Percentiles rank a stretch among this genome's conserved stretches.
Evolutionary conservation across 225 moss, liverwort and hornwort species (phyloP).

Genomic region (Sphagnum tenellum): DNA sequence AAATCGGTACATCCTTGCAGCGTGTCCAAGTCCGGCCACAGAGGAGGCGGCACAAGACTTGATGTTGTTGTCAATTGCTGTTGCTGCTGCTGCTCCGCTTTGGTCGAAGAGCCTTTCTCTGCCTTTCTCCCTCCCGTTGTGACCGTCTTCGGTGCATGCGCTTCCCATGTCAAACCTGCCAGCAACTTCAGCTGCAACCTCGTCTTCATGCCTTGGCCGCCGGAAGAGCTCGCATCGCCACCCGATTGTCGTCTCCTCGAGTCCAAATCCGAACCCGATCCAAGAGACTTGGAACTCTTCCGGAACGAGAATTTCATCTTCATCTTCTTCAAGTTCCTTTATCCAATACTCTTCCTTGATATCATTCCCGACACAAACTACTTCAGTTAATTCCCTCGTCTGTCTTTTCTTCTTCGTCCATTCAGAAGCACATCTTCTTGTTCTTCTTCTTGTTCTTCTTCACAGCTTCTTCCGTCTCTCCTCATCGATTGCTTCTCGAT

Average conservation of each 20-base stretch:
- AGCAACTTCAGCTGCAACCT: conserved; percentile 41
- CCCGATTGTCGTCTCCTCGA: conserved; percentile 14
- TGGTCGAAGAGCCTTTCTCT: conserved; percentile 12
- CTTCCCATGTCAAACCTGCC: conserved; percentile 49
- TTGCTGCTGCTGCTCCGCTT: too few species aligned
- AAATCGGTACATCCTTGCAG: conserved; percentile 53
- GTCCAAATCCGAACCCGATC: too few species aligned
- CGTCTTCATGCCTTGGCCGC: conserved; percentile 41
- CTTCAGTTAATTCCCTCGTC: too few species aligned
- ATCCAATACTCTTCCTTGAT: neutral
- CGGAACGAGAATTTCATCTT: conserved; percentile 57
- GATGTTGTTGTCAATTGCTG: too few species aligned
- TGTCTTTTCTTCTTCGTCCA: too few species aligned
- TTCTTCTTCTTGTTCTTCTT: too few species aligned
- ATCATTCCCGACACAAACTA: neutral
- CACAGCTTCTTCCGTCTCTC: too few species aligned
- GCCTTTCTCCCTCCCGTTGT: conserved; percentile 16
- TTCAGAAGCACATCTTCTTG: too few species aligned
- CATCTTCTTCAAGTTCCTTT: neutral
- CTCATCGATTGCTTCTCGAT: too few species aligned
- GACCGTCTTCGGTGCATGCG: conserved; percentile 34
- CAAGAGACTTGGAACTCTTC: conserved; percentile 20
- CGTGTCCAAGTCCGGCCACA: conserved; percentile 43
- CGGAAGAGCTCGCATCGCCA: conserved; percentile 7
- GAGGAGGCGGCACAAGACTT: conserved; percentile 7